Base-by-base conservation (phyloP, 768 basidiomycete genomes). In the Lentinula raphanica region DNA sequence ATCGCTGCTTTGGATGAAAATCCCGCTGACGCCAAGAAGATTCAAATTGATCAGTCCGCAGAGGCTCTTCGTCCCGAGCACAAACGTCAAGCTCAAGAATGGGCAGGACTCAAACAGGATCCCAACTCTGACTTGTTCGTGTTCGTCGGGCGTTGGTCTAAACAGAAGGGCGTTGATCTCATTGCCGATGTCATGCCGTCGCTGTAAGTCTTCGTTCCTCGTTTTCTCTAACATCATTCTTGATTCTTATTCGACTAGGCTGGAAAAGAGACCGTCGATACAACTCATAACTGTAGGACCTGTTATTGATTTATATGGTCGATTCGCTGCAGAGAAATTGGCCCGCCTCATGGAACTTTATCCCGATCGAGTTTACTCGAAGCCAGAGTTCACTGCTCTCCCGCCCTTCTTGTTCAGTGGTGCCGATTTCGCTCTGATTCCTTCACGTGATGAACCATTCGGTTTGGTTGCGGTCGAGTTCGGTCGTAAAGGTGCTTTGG, bases 111-210 rank as follows among this genome's bases (percentile, higher is more conserved):
- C 72, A 89, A 86, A 69, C 94, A 96, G 67, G 93, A 96, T 66
- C 88, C 94, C 1, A 76, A 91, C 48, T 85, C 93, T 2, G 93
- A 95, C 69, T 71, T 97, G 50, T 96, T 97, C 69, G 94, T 97
- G 62, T 96, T 97, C 72, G 94, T 97, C 63, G 94, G 94, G 69
- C 90, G 94, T 62, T 97, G 94, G 94, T 97, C 94, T 4, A 97
- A 96, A 71, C 94, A 97, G 72, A 97, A 97, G 73, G 94, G 91
- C 73, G 94, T 97, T 19, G 94, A 97, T 74, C 77, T 97, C 46
- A 97, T 97, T 62, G 94, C 94, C 7, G 94, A 97, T 72, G 87
- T 97, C 61, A 91, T 97, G 90, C 94, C 94, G 21, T 80, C 84
- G 2, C 68, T 97, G 87, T 91, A 67, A 65, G 90, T 81, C 85